These are phyloP conservation scores for Coffea canephora DNA, from an alignment of 257 asterid genomes.

Conservation along the genomic window DNA sequence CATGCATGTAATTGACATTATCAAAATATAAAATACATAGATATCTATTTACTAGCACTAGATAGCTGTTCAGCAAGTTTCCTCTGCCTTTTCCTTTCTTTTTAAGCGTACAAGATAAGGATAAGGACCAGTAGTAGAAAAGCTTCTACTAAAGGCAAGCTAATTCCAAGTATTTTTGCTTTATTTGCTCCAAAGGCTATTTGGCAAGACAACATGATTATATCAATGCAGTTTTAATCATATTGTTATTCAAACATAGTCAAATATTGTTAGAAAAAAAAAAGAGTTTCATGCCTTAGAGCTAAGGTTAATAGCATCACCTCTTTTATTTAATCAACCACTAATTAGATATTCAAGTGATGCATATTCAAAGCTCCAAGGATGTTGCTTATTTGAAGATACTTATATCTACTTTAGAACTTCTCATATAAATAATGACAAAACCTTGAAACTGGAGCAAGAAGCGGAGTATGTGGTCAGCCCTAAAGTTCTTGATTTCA, in stretches of 20 bases:
- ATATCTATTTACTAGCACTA: neutral
- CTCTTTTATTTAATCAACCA: neutral
- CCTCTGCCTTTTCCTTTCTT: conserved; percentile 2
- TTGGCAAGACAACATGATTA: neutral
- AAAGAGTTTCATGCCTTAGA: neutral
- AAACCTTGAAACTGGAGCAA: no score
- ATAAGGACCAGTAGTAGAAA: neutral
- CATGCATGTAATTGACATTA: neutral
- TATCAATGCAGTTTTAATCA: neutral
- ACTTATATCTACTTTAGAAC: no score
- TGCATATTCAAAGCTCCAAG: neutral
- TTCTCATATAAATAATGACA: no score
- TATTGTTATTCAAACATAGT: neutral
- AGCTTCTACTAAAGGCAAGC: conserved; percentile 9
- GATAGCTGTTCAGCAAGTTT: neutral
- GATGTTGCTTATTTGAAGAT: no score
- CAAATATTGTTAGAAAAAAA: no score
- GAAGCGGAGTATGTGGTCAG: no score
- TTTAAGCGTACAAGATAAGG: conserved; percentile 4
- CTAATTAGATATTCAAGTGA: neutral
- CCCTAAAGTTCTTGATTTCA: no score
- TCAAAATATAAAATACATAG: neutral
- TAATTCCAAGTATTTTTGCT: conserved; percentile 3
- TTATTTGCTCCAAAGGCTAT: neutral
- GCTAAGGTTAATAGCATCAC: neutral